A percentile compares a stretch with the other conserved stretches of the same genome.
Evolutionary conservation across 768 basidiomycete species (phyloP).

Genomic region (Cubamyces lactineus): DNA sequence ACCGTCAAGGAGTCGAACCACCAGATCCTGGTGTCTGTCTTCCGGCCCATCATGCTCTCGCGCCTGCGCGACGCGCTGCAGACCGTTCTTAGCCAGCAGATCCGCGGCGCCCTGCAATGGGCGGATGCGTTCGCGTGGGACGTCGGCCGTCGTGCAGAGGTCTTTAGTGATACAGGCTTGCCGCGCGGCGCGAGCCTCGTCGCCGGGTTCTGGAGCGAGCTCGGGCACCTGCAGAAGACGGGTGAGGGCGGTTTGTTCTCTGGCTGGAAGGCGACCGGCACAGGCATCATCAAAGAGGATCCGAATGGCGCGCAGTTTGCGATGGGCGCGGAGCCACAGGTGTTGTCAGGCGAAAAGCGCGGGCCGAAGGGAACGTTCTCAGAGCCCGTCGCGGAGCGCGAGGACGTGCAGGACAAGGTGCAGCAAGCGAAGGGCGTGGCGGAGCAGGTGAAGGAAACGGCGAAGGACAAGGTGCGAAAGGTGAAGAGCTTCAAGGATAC

Average conservation of each 20-base stretch:
- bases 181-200: conserved; percentile 50
- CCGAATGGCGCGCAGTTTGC: conserved; percentile 49
- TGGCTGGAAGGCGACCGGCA: conserved; percentile 61
- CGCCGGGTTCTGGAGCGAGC: conserved; percentile 72
- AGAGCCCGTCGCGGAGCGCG: conserved; percentile 40
- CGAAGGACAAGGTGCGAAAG: conserved; percentile 33
- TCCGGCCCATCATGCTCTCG: conserved; percentile 61
- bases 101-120: conserved; percentile 54
- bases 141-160: conserved; percentile 55
- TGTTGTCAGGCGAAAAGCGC: conserved; percentile 65
- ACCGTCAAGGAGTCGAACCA: conserved; percentile 66
- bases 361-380: conserved; percentile 64
- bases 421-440: conserved; percentile 30
- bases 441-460: conserved; percentile 31
- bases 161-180: conserved; percentile 68
- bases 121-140: conserved; percentile 63
- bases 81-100: conserved; percentile 57
- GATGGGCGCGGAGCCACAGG: conserved; percentile 75
- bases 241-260: conserved; percentile 40
- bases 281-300: conserved; percentile 63
- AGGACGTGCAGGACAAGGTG: conserved; percentile 20
- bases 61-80: conserved; percentile 65
- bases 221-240: conserved; percentile 55
- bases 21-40: conserved; percentile 58
- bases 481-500: conserved; percentile 38